Evolutionary conservation across 2,329 filamentous ascomycete genomes (phyloP).

Genomic region (Penicillium concentricum): DNA sequence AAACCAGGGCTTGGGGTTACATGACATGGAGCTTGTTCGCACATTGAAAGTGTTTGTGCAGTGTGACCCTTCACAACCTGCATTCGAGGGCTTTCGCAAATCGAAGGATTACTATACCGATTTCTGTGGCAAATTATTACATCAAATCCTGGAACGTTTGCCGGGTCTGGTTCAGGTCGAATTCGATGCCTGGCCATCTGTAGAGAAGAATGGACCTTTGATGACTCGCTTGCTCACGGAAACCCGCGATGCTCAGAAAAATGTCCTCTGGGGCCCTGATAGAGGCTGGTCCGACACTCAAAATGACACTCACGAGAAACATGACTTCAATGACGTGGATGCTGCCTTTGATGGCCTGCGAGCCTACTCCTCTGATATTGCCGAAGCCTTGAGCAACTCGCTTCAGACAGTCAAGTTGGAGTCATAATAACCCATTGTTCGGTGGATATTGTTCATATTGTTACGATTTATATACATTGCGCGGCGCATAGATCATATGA

Average conservation of each 20-base stretch:
- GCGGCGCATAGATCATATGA: slow-evolving; percentile 5
- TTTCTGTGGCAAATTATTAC: slow-evolving; percentile 53
- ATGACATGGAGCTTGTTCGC: slow-evolving; percentile 48
- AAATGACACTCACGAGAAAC: slow-evolving; percentile 12
- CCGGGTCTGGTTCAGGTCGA: slow-evolving; percentile 52
- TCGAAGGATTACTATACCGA: slow-evolving; percentile 58
- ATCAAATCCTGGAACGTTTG: slow-evolving; percentile 50
- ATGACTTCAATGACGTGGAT: slow-evolving; percentile 10
- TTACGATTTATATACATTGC: slow-evolving; percentile 17
- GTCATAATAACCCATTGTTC: slow-evolving; percentile 3
- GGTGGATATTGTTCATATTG: neutral
- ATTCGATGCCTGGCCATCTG: slow-evolving; percentile 57
- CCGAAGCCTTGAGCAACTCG: slow-evolving; percentile 15
- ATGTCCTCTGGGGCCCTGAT: slow-evolving; percentile 42
- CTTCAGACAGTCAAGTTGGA: slow-evolving; percentile 15
- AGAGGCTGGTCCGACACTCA: slow-evolving; percentile 39
- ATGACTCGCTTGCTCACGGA: slow-evolving; percentile 49
- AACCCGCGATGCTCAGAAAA: slow-evolving; percentile 32
- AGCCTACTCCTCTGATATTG: slow-evolving; percentile 3
- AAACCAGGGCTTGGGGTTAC: slow-evolving; percentile 49
- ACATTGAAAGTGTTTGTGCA: slow-evolving; percentile 58
- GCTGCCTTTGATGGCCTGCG: slow-evolving; percentile 15
- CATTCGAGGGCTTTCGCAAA: slow-evolving; percentile 58
- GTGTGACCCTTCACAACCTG: slow-evolving; percentile 53
- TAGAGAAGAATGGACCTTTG: slow-evolving; percentile 52